Percentiles rank a stretch among this genome's conserved stretches.
Conservation (phyloP, 768 basidiomycete genomes). For the Rickenella mellea region DNA sequence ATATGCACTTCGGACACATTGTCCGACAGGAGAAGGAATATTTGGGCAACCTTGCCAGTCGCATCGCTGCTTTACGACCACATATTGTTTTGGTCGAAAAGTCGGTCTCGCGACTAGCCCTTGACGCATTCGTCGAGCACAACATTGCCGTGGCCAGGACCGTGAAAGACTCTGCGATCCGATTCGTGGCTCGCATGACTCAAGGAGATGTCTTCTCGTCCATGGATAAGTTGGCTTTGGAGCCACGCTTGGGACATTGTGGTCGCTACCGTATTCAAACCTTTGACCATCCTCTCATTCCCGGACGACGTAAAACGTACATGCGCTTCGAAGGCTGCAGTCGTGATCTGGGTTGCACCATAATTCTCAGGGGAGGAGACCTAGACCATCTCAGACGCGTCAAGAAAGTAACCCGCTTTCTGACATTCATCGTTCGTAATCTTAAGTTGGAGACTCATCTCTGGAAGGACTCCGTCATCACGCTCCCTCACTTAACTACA, state of each 20-base stretch:
- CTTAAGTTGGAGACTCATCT: conserved; percentile 88
- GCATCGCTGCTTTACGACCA: conserved; percentile 86
- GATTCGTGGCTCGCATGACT: conserved; percentile 86
- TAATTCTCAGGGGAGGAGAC: conserved; percentile 83
- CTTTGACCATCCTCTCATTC: conserved; percentile 88
- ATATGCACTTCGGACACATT: conserved; percentile 87
- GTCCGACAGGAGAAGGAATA: conserved; percentile 91
- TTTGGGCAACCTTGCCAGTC: conserved; percentile 74
- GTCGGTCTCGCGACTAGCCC: conserved; percentile 81
- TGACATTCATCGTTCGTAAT: conserved; percentile 88
- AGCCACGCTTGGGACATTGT: conserved; percentile 86
- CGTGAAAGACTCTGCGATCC: conserved; percentile 82
- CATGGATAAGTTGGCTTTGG: conserved; percentile 86
- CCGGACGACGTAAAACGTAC: conserved; percentile 89
- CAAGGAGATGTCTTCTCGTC: conserved; percentile 93
- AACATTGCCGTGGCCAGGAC: conserved; percentile 86
- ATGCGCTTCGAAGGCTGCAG: conserved; percentile 98
- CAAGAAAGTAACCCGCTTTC: conserved; percentile 88
- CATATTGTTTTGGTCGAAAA: conserved; percentile 89
- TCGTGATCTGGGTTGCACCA: conserved; percentile 88
- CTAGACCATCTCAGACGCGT: conserved; percentile 71
- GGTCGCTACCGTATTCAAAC: conserved; percentile 81
- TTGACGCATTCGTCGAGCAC: conserved; percentile 76
- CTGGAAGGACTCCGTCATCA: conserved; percentile 86
- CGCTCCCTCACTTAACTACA: conserved; percentile 53